Conservation (phyloP, 176 grass and related monocot genomes). For the Chrysopogon serrulatus region DNA sequence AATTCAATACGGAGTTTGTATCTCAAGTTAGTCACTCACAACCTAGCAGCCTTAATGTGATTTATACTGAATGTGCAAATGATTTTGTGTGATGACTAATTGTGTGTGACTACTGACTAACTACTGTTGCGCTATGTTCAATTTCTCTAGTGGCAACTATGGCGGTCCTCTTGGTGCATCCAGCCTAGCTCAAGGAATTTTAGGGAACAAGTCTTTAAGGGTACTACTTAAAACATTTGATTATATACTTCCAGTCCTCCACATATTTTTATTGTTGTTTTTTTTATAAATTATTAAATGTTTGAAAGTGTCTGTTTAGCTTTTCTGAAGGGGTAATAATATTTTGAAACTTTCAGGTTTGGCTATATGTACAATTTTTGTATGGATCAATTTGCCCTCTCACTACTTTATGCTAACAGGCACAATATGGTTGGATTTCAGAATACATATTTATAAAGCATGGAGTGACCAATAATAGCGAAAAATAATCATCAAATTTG, state of each 20-base stretch:
- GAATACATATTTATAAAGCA: not conserved
- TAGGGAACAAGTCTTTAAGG: slow-evolving; percentile 94
- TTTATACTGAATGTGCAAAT: slow-evolving; percentile 7
- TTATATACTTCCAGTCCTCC: not conserved
- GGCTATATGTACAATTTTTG: not conserved
- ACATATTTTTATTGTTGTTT: not conserved
- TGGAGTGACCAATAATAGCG: not conserved
- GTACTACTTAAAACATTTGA: slow-evolving; percentile 38
- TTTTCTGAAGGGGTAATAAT: not conserved
- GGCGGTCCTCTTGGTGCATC: slow-evolving; percentile 88
- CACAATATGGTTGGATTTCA: not conserved
- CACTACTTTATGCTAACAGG: not conserved
- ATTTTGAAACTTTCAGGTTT: not conserved
- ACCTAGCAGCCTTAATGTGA: slow-evolving; percentile 16
- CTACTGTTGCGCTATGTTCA: slow-evolving; percentile 4
- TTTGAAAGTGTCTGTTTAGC: not conserved
- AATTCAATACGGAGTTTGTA: slow-evolving; percentile 76
- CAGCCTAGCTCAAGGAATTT: slow-evolving; percentile 81
- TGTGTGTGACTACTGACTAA: slow-evolving; percentile 28
- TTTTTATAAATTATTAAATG: not conserved
- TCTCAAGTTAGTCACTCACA: slow-evolving; percentile 75
- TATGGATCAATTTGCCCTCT: not conserved
- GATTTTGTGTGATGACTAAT: slow-evolving; percentile 6
- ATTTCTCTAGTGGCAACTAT: slow-evolving; percentile 89
- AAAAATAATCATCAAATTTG: not conserved